Percentiles rank a stretch among this genome's conserved stretches.
Evolutionary conservation across 2,329 filamentous ascomycete genomes (phyloP).

Genomic region (Orbilia ellipsospora): DNA sequence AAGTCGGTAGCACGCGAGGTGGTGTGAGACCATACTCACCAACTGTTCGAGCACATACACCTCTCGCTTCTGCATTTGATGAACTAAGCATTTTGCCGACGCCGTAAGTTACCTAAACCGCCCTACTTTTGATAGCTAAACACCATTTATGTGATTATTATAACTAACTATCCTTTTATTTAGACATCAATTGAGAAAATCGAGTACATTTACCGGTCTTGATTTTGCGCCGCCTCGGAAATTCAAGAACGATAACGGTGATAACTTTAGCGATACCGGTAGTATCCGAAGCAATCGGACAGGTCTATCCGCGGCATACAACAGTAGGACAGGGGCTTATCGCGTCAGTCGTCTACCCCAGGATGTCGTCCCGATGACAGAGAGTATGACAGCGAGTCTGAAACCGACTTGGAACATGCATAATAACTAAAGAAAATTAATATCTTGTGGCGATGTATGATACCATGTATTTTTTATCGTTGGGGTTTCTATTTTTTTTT

Average conservation of each 20-base stretch:
- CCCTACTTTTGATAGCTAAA: not conserved
- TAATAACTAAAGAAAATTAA: slow-evolving; percentile 31
- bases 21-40: slow-evolving; percentile 76
- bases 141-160: slow-evolving; percentile 65
- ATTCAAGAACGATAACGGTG: slow-evolving; percentile 70
- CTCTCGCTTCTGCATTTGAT: slow-evolving; percentile 84
- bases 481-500: slow-evolving; percentile 10
- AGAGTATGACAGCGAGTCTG: slow-evolving; percentile 72
- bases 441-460: slow-evolving; percentile 25
- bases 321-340: slow-evolving; percentile 84
- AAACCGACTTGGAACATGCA: slow-evolving; percentile 71
- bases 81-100: slow-evolving; percentile 87
- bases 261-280: slow-evolving; percentile 73
- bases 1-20: slow-evolving; percentile 68
- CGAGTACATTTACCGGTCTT: slow-evolving; percentile 78
- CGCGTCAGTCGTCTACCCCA: slow-evolving; percentile 85
- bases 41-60: slow-evolving; percentile 78
- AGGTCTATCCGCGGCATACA: slow-evolving; percentile 77
- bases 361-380: slow-evolving; percentile 80
- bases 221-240: slow-evolving; percentile 84
- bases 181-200: slow-evolving; percentile 79
- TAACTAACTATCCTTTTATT: slow-evolving; percentile 59
- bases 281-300: slow-evolving; percentile 79
- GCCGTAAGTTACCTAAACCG: slow-evolving; percentile 74
- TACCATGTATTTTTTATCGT: slow-evolving; percentile 28